Percentiles rank a stretch among this genome's conserved stretches.
phyloP scores from a whole-genome alignment of 148 eudicot genomes.

The Rhododendron mucronatum region DNA sequence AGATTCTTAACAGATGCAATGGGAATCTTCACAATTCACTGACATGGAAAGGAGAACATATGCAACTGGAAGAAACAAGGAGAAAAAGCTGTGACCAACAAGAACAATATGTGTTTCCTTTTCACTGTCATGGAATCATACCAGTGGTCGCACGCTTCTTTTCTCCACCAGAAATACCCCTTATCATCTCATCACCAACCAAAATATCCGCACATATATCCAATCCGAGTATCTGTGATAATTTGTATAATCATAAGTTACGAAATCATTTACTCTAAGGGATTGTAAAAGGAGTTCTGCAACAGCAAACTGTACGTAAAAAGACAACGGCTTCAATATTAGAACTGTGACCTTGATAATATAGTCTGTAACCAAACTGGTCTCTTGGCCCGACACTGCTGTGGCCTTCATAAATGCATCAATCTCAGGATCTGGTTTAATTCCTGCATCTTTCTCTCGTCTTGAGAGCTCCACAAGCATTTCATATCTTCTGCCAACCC shows the following conservation, averaged over 20 bases:
- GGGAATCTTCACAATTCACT: background rate
- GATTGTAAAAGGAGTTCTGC: background rate
- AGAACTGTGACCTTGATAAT: slow-evolving; percentile 32
- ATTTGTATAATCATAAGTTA: background rate
- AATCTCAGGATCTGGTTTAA: slow-evolving; percentile 42
- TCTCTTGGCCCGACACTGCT: slow-evolving; percentile 34
- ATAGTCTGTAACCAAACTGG: slow-evolving; percentile 44
- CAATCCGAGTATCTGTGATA: slow-evolving; percentile 31
- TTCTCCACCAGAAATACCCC: slow-evolving; percentile 49
- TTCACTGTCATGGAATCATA: background rate
- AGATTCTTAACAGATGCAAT: background rate
- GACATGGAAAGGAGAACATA: background rate
- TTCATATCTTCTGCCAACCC: slow-evolving; percentile 39
- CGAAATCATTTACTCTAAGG: background rate
- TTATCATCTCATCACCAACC: slow-evolving; percentile 45
- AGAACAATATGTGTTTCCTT: background rate
- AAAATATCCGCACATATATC: slow-evolving; percentile 36
- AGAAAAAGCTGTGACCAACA: background rate
- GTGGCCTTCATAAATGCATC: slow-evolving; percentile 52
- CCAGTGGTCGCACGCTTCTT: slow-evolving; percentile 46
- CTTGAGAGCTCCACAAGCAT: slow-evolving; percentile 36
- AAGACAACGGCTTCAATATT: background rate
- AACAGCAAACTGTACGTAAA: background rate
- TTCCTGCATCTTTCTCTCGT: slow-evolving; percentile 32
- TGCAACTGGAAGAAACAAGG: background rate